phyloP scores from a whole-genome alignment of 352 stramenopile species.

The Elongisporangium undulatum region DNA sequence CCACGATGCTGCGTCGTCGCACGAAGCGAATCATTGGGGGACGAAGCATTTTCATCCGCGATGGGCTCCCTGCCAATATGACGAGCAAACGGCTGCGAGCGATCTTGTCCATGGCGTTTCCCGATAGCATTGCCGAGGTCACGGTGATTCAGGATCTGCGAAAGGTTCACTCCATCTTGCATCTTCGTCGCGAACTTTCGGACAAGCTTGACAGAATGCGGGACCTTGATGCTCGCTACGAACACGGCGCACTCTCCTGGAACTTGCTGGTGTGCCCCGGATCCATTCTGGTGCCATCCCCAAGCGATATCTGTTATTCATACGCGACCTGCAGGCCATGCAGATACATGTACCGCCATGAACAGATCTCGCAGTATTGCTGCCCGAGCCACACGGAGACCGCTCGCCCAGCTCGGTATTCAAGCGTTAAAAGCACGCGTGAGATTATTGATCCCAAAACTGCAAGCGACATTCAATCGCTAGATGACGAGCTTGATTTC shows the following conservation, averaged over 20 bases:
- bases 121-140: constrained; percentile 47
- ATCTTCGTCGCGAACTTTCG: constrained; percentile 34
- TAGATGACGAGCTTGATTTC: constrained; percentile 68
- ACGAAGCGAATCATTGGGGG: constrained; percentile 66
- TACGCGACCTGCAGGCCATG: constrained; percentile 56
- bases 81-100: constrained; percentile 38
- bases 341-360: constrained; percentile 42
- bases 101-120: constrained; percentile 35
- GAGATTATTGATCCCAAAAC: constrained; percentile 19
- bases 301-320: constrained; percentile 31
- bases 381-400: constrained; percentile 18
- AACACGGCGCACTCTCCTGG: constrained; percentile 52
- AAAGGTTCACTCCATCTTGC: constrained; percentile 51
- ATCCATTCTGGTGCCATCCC: constrained; percentile 41
- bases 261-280: constrained; percentile 67
- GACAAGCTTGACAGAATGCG: constrained; percentile 54
- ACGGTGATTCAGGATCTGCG: constrained; percentile 59
- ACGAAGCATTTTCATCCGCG: constrained; percentile 67
- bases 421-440: constrained; percentile 22
- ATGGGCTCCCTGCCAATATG: constrained; percentile 45
- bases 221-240: constrained; percentile 44
- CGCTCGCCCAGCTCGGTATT: constrained; percentile 12
- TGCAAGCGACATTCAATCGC: constrained; percentile 18
- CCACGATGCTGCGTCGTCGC: constrained; percentile 37
- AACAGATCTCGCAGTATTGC: constrained; percentile 26